A percentile compares a stretch with the other conserved stretches of the same genome.
Evolutionary conservation across 2,329 filamentous ascomycete genomes (phyloP).

Genomic region (Aspergillus sp.): DNA sequence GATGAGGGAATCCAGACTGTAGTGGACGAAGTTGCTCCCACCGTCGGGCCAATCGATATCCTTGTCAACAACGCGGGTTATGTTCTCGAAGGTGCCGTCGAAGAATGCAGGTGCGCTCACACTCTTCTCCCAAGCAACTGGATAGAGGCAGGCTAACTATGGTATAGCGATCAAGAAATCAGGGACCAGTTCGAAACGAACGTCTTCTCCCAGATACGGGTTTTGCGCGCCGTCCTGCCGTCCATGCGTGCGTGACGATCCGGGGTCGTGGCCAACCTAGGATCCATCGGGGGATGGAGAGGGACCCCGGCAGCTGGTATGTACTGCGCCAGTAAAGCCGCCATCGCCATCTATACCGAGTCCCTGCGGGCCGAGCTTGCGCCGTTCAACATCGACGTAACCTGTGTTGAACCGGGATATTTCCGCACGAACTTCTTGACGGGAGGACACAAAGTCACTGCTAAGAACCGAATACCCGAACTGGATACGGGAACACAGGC

Average conservation of each 20-base stretch:
- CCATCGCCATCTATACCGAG: constrained; percentile 2
- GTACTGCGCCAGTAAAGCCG: constrained; percentile 47
- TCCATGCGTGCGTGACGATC: constrained; percentile 31
- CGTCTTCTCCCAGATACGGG: constrained; percentile 36
- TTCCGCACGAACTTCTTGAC: constrained; percentile 17
- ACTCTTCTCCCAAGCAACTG: too few species aligned
- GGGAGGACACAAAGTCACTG: constrained; percentile 1
- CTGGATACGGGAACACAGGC: background rate
- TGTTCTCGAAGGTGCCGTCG: constrained; percentile 18
- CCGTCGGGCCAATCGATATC: constrained; percentile 36
- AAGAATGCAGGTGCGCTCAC: constrained; percentile 13
- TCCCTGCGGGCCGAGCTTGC: constrained; percentile 10
- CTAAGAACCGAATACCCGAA: background rate
- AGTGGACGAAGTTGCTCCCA: background rate
- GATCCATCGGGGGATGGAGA: constrained; percentile 45
- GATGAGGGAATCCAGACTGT: constrained; percentile 1
- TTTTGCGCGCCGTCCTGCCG: constrained; percentile 35
- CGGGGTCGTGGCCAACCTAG: constrained; percentile 43
- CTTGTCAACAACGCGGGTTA: constrained; percentile 49
- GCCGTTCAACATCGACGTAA: constrained; percentile 15
- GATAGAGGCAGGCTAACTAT: too few species aligned
- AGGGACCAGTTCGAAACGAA: constrained; percentile 27
- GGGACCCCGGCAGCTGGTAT: constrained; percentile 31
- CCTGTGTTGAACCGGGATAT: constrained; percentile 16
- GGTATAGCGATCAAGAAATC: background rate